Evolutionary conservation across 1,284 basidiomycete genomes (phyloP), one percentile per base, ranked within the genome.

Genomic region (Coniferiporia sulphurascens): DNA sequence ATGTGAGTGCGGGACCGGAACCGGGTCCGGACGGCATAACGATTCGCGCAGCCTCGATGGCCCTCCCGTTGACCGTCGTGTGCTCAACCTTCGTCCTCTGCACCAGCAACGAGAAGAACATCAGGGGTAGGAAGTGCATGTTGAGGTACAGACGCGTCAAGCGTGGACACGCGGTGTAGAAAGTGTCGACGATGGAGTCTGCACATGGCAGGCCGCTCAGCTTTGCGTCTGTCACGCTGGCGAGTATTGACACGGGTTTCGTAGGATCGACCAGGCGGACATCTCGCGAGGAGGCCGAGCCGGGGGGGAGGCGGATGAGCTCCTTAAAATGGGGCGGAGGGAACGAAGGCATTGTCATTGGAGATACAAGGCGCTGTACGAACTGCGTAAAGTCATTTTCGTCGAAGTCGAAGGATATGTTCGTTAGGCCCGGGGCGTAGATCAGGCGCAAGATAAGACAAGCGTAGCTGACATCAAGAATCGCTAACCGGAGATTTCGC

Each of bases 321-420:
- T 45, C 69, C 66, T 3, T 70, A 71, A 1, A 71, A 70, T 51
- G 70, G 63, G 0, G 74, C 74, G 1, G 59, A 65, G 19, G 73
- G 68, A 27, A 34, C 13, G 12, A 32, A 1, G 50, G 55, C 10
- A 53, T 13, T 8, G 21, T 34, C 45, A 50, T 56, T 13, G 54
- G 54, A 19, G 35, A 27, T 17, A n/a, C 15, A 9, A 86, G 73
- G 48, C 74, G 71, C 21, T 65, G 64, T 15, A 78, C 73, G 51
- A 87, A 73, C 0, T 74, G 69, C 3, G 73, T 75, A 63, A 76
- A 85, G 59, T 85, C 82, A 22, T 71, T 74, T 2, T 71, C 66
- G 50, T 82, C 78, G 55, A 81, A 79, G 63, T 85, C 78, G n/a
- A 87, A 72, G 1, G 72, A 64, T 15, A 87, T 55, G 12, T 15